These are phyloP conservation scores for Lumnitzera littorea DNA, from an alignment of 345 rosid species.

Conservation along the genomic window DNA sequence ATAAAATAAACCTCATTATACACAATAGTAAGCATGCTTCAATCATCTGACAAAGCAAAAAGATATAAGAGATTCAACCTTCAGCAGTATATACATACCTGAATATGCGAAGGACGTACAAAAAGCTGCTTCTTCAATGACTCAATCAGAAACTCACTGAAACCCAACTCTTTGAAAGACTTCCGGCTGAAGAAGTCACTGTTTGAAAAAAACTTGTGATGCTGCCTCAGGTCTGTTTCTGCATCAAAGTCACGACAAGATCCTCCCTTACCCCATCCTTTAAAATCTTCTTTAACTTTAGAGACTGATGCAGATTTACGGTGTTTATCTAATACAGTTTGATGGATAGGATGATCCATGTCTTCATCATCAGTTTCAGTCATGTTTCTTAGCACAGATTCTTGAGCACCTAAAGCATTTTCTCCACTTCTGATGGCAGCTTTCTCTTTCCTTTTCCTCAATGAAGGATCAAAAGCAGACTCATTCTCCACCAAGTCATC, in stretches of 20 bases:
- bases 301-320: constrained; percentile 20
- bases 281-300: constrained; percentile 32
- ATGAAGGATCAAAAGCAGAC: not conserved
- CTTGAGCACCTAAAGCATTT: constrained; percentile 9
- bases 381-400: constrained; percentile 4
- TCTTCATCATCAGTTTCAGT: constrained; percentile 8
- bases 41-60: too few relatives aligned
- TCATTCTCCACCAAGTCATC: constrained; percentile 11
- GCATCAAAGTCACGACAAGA: constrained; percentile 10
- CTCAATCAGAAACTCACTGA: constrained; percentile 53
- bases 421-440: constrained; percentile 8
- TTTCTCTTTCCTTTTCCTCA: constrained; percentile 21
- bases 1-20: too few relatives aligned
- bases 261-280: constrained; percentile 47
- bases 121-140: constrained; percentile 56
- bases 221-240: constrained; percentile 22
- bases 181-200: constrained; percentile 66
- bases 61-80: too few relatives aligned
- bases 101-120: constrained; percentile 69
- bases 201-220: constrained; percentile 18
- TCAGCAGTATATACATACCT: constrained; percentile 33
- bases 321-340: constrained; percentile 2
- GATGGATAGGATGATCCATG: not conserved
- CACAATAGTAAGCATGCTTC: not conserved
- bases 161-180: constrained; percentile 67